Evolutionary conservation across 352 stramenopile species (phyloP).

Genomic region (Globisporangium perplexum): DNA sequence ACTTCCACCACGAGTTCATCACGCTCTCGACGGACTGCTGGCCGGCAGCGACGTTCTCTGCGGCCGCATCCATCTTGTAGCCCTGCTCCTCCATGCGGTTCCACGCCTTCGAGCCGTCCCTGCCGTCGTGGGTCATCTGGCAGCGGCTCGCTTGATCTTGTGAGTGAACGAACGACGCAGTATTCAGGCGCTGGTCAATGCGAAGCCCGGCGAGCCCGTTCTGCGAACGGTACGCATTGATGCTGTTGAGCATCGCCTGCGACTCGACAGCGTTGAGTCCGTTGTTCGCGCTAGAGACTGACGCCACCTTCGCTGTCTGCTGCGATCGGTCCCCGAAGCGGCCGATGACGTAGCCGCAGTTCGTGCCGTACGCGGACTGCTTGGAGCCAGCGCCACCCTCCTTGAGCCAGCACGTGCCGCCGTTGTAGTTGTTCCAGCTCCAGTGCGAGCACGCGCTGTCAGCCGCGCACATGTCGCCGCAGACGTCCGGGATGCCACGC

Average conservation of each 20-base stretch:
- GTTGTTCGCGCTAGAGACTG: conserved; percentile 15
- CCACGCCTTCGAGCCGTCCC: conserved; percentile 28
- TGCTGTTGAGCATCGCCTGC: conserved; percentile 34
- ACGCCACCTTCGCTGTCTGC: neutral
- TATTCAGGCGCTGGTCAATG: conserved; percentile 27
- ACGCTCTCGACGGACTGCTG: conserved; percentile 26
- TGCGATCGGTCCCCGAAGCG: conserved; percentile 20
- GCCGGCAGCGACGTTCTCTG: conserved; percentile 45
- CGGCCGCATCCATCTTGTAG: conserved; percentile 30
- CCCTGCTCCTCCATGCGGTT: conserved; percentile 32
- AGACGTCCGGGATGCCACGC: conserved; percentile 8
- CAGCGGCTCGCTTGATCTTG: conserved; percentile 35
- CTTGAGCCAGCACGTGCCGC: conserved; percentile 66
- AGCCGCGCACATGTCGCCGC: conserved; percentile 12
- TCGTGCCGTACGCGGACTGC: conserved; percentile 8
- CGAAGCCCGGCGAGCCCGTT: conserved; percentile 28
- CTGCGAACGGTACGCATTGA: conserved; percentile 44
- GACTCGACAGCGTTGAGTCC: conserved; percentile 26
- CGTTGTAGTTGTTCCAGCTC: conserved; percentile 49
- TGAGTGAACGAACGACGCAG: conserved; percentile 32
- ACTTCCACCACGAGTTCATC: conserved; percentile 47
- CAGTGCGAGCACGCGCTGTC: conserved; percentile 13
- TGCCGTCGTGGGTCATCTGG: conserved; percentile 35
- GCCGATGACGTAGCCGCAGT: conserved; percentile 37
- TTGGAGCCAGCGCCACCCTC: conserved; percentile 5